A percentile compares a stretch with the other conserved stretches of the same genome.
Evolutionary conservation across 257 asterid species (phyloP).

Genomic region (Leonotis leonurus): DNA sequence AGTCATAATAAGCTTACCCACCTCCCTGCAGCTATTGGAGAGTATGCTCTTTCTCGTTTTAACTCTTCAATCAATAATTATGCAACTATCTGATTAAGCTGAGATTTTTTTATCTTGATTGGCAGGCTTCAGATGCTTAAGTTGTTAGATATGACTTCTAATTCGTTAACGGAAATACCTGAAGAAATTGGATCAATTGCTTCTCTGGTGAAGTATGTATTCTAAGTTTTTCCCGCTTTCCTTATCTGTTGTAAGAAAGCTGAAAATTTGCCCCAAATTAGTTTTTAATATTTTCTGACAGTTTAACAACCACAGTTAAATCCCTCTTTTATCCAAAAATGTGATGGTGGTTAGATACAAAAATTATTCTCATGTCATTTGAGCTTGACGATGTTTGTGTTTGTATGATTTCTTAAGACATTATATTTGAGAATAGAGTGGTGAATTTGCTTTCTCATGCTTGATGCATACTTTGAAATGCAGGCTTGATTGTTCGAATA

Average conservation of each 20-base stretch:
- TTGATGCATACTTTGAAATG: constrained; percentile 14
- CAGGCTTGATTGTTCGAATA: constrained; percentile 95
- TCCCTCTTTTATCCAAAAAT: background rate
- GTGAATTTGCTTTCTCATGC: constrained; percentile 13
- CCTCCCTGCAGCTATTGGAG: constrained; percentile 90
- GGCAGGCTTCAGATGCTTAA: constrained; percentile 76
- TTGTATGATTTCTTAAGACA: background rate
- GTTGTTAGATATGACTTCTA: constrained; percentile 67
- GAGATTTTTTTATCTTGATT: constrained; percentile 6
- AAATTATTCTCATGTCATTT: background rate
- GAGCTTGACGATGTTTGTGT: background rate
- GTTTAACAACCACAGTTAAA: background rate
- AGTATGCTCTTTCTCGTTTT: constrained; percentile 38
- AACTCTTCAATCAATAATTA: background rate
- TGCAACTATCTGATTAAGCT: constrained; percentile 2
- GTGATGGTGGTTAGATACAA: background rate
- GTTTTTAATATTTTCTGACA: background rate
- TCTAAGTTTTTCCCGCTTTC: background rate
- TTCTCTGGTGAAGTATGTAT: constrained; percentile 78
- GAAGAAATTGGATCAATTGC: constrained; percentile 72
- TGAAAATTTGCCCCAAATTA: background rate
- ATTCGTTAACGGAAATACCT: constrained; percentile 57
- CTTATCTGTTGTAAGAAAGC: background rate
- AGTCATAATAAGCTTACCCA: constrained; percentile 73
- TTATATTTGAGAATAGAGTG: constrained; percentile 5